Evolutionary conservation across 2,329 filamentous ascomycete species (phyloP), one percentile per base, ranked within the genome.

Genomic region (Penicillium decumbens): DNA sequence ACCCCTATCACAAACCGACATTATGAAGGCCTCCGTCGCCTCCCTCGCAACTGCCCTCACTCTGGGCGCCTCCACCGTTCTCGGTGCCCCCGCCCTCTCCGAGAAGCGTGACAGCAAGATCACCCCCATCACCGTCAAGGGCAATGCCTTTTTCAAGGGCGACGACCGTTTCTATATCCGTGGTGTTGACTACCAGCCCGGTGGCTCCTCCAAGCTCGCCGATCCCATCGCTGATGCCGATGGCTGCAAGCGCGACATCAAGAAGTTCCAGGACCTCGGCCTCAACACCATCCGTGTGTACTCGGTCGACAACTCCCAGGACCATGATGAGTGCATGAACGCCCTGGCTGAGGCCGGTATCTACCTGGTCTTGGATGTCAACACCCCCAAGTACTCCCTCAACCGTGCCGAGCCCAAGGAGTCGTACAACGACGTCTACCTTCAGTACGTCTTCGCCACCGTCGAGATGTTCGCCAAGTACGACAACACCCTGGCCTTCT

Each of bases 271-370:
- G 76, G 81, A 89, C 59, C 79, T 96, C 43, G 89, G 90, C 42
- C 77, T 95, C 74, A 96, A 96, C 78, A 90, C 89, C 24, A 79
- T 96, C 66, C 90, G 91, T 71, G 87, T 95, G 54, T 96, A 95
- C 80, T 89, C 87, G 13, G 84, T 95, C 59, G 91, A 96, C 77
- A 95, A 95, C 80, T 84, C 84, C 43, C 75, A 78, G 61, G 74
- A 85, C 70, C 91, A 96, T 74, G 84, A 91, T 63, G 80, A 83
- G 55, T 96, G 91, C 78, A 96, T 96, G 91, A 76, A 79, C 53
- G 78, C 80, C 40, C 79, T 95, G 53, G 84, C 83, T 45, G 87
- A 87, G 63, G 90, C 89, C 55, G 88, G 88, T 63, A 95, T 95
- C 77, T 95, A 95, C 77, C 81, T 95, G 45, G 88, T 95, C 32